A percentile compares a stretch with the other conserved stretches of the same genome.
Conservation (phyloP, 192 early-diverging fungal species). For the Entophlyctis helioformis region DNA sequence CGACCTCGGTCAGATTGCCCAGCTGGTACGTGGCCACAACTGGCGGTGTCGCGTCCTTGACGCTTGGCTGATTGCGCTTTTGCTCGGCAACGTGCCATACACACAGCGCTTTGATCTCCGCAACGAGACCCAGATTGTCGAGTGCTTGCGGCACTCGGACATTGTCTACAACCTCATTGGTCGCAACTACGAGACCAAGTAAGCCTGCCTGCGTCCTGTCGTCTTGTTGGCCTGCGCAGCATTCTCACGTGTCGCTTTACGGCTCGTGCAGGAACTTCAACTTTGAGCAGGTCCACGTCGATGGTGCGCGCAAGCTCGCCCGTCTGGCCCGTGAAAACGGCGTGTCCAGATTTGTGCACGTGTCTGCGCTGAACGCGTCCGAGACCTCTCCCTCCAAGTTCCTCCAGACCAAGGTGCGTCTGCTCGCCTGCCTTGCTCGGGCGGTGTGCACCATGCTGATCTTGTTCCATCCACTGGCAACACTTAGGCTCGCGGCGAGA, state of each 20-base stretch:
- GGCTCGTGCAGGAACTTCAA: slow-evolving; percentile 87
- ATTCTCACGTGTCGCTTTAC: no score
- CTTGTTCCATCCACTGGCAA: no score
- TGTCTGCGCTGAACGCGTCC: slow-evolving; percentile 74
- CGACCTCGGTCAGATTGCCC: slow-evolving; percentile 88
- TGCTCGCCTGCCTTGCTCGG: no score
- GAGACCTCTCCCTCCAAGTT: slow-evolving; percentile 63
- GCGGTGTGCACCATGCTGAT: no score
- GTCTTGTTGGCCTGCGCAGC: no score
- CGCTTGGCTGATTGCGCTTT: neutral
- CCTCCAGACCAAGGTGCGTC: slow-evolving; percentile 69
- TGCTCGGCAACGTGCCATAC: slow-evolving; percentile 4
- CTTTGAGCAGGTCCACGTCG: slow-evolving; percentile 73
- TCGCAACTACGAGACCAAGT: slow-evolving; percentile 82
- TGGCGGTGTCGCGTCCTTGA: neutral
- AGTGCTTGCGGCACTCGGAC: slow-evolving; percentile 85
- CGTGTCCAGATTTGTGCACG: slow-evolving; percentile 76
- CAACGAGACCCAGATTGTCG: slow-evolving; percentile 71
- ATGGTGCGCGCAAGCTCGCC: slow-evolving; percentile 71
- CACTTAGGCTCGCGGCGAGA: slow-evolving; percentile 73
- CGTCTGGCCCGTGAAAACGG: slow-evolving; percentile 65
- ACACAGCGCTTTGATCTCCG: slow-evolving; percentile 86
- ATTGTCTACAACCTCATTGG: slow-evolving; percentile 93
- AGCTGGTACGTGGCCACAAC: slow-evolving; percentile 37
- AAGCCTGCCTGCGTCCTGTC: neutral